Evolutionary conservation across 2,329 filamentous ascomycete species (phyloP), one percentile per base, ranked within the genome.

Genomic region (Phaeophleospora eucalypticola): DNA sequence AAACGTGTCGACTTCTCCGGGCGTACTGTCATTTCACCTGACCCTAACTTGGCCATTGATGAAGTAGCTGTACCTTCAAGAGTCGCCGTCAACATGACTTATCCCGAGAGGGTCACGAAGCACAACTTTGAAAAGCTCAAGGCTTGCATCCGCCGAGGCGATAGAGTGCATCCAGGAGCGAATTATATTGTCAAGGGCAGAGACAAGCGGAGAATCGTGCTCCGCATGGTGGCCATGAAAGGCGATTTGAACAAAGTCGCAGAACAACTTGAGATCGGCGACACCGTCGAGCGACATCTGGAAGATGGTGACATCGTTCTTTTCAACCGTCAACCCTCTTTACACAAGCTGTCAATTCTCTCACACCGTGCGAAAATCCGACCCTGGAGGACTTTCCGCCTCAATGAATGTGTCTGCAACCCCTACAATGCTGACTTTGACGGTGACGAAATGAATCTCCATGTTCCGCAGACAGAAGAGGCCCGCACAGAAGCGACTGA

Each of bases 401-500:
- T 98, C 15, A 98, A 98, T 65, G 93, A 98, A 67, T 98, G 93
- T 79, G 93, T 95, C 1, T 98, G 93, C 70, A 90, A 87, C 52
- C 93, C 93, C 3, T 98, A 98, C 76, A 98, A 98, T 60, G 93
- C 93, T 18, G 93, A 98, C 87, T 98, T 98, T 72, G 93, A 98
- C 65, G 93, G 93, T 72, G 93, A 98, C 68, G 93, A 99, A 71
- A 99, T 99, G 93, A 99, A 99, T 67, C 82, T 99, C 73, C 93
- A 98, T 69, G 90, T 98, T 14, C 93, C 93, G 2, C 93, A 98
- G 65, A 97, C 93, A 0, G 93, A 98, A 71, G 93, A 98, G 69
- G 91, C 93, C 9, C 81, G 93, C 47, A 88, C 91, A 2, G 93
- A 98, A 69, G 93, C 93, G 0, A 94, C 94, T 61, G 89, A 91